Evolutionary conservation across 805 yeast genomes (phyloP).

Genomic region (Cyberlindnera maclurae): DNA sequence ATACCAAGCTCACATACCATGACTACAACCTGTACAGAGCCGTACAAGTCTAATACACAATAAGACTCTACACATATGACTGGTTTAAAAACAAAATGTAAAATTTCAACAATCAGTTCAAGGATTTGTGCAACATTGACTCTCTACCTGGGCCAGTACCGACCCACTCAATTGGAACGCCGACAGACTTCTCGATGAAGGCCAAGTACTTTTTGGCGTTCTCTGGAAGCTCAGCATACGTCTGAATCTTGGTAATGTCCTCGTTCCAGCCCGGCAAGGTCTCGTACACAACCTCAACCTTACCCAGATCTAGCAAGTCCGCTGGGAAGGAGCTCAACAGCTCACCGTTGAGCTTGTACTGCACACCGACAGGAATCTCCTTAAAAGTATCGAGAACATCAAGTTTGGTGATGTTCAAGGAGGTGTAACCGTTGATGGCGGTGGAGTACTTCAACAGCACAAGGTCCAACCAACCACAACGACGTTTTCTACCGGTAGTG

Average conservation of each 20-base stretch:
- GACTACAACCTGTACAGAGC: slow-evolving; percentile 40
- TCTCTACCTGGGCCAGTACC: slow-evolving; percentile 98
- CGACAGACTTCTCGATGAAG: slow-evolving; percentile 78
- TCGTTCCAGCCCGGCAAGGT: slow-evolving; percentile 93
- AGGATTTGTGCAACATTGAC: slow-evolving; percentile 66
- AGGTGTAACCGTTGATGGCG: slow-evolving; percentile 90
- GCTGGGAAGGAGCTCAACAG: slow-evolving; percentile 81
- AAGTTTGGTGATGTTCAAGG: slow-evolving; percentile 88
- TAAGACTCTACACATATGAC: neutral
- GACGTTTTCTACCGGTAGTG: slow-evolving; percentile 97
- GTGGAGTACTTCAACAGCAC: slow-evolving; percentile 91
- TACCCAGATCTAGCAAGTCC: slow-evolving; percentile 72
- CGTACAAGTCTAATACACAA: slow-evolving; percentile 13
- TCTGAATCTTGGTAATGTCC: slow-evolving; percentile 66
- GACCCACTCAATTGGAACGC: slow-evolving; percentile 89
- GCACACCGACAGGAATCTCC: slow-evolving; percentile 82
- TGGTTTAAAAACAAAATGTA: neutral
- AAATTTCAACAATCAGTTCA: slow-evolving; percentile 1
- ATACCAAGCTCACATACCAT: slow-evolving; percentile 35
- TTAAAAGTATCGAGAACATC: slow-evolving; percentile 89
- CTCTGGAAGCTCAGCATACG: slow-evolving; percentile 75
- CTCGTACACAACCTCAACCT: slow-evolving; percentile 87
- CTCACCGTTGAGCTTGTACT: slow-evolving; percentile 76
- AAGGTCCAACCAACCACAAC: slow-evolving; percentile 98
- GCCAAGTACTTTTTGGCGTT: slow-evolving; percentile 80